Percentiles rank a stretch among this genome's conserved stretches.
Evolutionary conservation across 1,284 basidiomycete genomes (phyloP).

Genomic region (Fomitopsis pinicola): DNA sequence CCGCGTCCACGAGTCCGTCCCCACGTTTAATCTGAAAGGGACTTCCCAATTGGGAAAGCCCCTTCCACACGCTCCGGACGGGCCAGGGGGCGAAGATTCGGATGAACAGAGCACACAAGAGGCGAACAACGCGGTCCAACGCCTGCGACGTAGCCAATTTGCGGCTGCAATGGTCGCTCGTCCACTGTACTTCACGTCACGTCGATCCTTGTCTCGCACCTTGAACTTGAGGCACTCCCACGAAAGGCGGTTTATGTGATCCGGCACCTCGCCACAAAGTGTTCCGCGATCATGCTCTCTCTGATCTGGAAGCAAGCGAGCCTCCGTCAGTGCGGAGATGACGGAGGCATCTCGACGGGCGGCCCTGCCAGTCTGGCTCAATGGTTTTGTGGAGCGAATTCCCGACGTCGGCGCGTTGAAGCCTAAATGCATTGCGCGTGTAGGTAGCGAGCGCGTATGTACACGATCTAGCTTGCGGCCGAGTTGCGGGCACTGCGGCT

Average conservation of each 20-base stretch:
- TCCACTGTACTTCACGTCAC: background rate
- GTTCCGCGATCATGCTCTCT: background rate
- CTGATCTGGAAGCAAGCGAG: background rate
- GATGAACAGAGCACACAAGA: background rate
- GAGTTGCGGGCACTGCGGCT: background rate
- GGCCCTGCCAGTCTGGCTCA: background rate
- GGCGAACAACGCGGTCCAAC: background rate
- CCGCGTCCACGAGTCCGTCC: background rate
- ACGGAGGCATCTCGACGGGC: background rate
- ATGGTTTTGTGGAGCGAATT: background rate
- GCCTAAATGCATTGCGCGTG: background rate
- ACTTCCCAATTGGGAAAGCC: background rate
- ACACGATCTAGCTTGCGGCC: background rate
- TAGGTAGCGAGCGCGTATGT: background rate
- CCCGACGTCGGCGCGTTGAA: background rate
- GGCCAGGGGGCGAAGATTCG: background rate
- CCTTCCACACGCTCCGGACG: background rate
- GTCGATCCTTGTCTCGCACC: background rate
- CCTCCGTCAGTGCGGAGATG: background rate
- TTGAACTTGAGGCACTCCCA: background rate
- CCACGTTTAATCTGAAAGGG: background rate
- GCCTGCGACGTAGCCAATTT: background rate
- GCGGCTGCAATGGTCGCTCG: background rate
- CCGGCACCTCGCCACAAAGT: background rate
- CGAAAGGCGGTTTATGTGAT: background rate